phyloP scores from a whole-genome alignment of 371 early-diverging fungal genomes.

The Mucor plumbeus region DNA sequence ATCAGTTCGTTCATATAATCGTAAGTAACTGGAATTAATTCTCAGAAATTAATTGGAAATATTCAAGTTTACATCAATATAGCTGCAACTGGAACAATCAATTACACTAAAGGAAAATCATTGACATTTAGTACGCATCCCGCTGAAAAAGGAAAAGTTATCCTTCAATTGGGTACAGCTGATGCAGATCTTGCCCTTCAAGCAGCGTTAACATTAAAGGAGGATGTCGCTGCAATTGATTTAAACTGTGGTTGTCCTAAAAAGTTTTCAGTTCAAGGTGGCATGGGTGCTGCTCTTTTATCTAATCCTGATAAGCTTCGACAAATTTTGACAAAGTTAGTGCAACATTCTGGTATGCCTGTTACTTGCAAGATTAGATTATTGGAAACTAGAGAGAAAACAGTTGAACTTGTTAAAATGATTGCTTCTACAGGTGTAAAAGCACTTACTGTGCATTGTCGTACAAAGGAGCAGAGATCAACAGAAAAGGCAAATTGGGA shows the following conservation, averaged over 20 bases:
- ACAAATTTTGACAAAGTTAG: slow-evolving; percentile 79
- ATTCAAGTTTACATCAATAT: background rate
- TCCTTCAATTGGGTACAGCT: slow-evolving; percentile 85
- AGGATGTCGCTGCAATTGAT: slow-evolving; percentile 90
- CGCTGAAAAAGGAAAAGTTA: slow-evolving; percentile 65
- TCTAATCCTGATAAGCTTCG: slow-evolving; percentile 79
- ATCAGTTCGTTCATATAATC: slow-evolving; percentile 76
- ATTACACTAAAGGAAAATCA: slow-evolving; percentile 64
- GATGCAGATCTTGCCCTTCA: slow-evolving; percentile 85
- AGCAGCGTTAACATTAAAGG: slow-evolving; percentile 83
- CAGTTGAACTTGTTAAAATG: slow-evolving; percentile 79
- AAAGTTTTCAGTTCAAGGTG: slow-evolving; percentile 89
- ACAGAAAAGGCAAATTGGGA: slow-evolving; percentile 87
- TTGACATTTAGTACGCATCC: slow-evolving; percentile 70
- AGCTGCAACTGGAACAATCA: slow-evolving; percentile 72
- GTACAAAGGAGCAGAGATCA: slow-evolving; percentile 79
- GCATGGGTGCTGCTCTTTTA: slow-evolving; percentile 96
- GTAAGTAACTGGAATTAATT: slow-evolving; percentile 39
- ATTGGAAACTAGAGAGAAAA: slow-evolving; percentile 73
- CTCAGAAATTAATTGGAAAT: background rate
- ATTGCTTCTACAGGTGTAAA: slow-evolving; percentile 88
- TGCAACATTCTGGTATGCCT: slow-evolving; percentile 75
- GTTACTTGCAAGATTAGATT: slow-evolving; percentile 84
- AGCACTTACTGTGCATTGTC: slow-evolving; percentile 92
- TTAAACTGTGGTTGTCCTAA: slow-evolving; percentile 98